Percentiles rank a stretch among this genome's conserved stretches.
Evolutionary conservation across 1,284 basidiomycete species (phyloP).

Genomic region (Rhodotorula sp.): DNA sequence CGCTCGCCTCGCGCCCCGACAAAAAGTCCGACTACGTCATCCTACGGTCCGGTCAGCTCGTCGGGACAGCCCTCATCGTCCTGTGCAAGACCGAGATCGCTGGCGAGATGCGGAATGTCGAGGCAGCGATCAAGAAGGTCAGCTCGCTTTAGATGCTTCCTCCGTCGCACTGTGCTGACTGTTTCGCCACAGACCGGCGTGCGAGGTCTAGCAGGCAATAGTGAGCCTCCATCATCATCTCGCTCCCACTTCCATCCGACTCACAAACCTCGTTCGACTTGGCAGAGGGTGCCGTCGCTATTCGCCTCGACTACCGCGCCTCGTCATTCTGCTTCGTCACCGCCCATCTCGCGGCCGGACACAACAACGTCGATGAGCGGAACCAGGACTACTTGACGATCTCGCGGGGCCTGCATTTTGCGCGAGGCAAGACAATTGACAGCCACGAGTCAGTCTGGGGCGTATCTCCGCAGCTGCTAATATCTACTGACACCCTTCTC

Average conservation of each 20-base stretch:
- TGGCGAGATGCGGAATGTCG: conserved; percentile 79
- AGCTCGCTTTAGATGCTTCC: conserved; percentile 15
- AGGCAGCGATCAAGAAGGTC: conserved; percentile 87
- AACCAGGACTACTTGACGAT: conserved; percentile 92
- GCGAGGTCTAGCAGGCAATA: conserved; percentile 96
- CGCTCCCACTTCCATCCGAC: background rate
- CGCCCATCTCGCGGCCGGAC: conserved; percentile 92
- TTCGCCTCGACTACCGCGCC: conserved; percentile 85
- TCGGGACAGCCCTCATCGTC: conserved; percentile 88
- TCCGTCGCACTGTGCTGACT: background rate
- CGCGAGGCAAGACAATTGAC: conserved; percentile 80
- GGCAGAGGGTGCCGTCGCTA: conserved; percentile 67
- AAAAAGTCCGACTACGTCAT: conserved; percentile 75
- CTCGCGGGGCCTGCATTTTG: conserved; percentile 73
- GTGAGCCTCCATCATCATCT: conserved; percentile 3
- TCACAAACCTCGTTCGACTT: background rate
- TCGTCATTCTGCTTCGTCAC: conserved; percentile 94
- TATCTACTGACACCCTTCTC: background rate
- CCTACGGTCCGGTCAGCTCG: conserved; percentile 86
- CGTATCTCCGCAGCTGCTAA: background rate
- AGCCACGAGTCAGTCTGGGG: conserved; percentile 73
- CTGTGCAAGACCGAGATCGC: conserved; percentile 75
- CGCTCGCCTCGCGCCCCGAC: conserved; percentile 63
- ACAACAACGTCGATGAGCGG: conserved; percentile 80
- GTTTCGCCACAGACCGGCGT: conserved; percentile 71